phyloP scores from a whole-genome alignment of 1,139 yeast species.

The Meyerozyma elateridarum region DNA sequence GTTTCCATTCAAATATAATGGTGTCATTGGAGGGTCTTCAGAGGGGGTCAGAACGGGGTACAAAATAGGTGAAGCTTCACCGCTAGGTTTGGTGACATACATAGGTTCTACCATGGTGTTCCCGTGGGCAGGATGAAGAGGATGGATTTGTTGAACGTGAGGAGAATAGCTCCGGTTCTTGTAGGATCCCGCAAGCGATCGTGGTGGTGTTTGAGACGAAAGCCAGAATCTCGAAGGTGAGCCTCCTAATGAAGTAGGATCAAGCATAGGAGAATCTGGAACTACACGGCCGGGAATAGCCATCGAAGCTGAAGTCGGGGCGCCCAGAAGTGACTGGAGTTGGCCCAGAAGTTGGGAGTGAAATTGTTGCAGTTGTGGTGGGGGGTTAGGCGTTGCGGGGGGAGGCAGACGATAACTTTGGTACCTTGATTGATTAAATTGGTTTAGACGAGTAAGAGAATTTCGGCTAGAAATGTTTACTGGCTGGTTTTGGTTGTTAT shows the following conservation, averaged over 20 bases:
- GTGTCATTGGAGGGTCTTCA: slow-evolving; percentile 47
- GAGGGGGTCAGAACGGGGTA: slow-evolving; percentile 42
- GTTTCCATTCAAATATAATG: slow-evolving; percentile 31
- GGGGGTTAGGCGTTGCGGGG: slow-evolving; percentile 5
- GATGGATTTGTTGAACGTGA: slow-evolving; percentile 1
- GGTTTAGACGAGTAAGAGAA: slow-evolving; percentile 29
- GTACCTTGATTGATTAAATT: slow-evolving; percentile 28
- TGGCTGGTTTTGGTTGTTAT: slow-evolving; percentile 19
- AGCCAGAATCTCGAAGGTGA: slow-evolving; percentile 55
- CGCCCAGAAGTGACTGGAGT: slow-evolving; percentile 6
- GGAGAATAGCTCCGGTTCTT: slow-evolving; percentile 7
- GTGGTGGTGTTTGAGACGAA: slow-evolving; percentile 50
- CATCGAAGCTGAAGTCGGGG: slow-evolving; percentile 18
- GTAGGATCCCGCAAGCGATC: slow-evolving; percentile 22
- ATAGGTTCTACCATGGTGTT: slow-evolving; percentile 8
- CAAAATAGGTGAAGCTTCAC: slow-evolving; percentile 32
- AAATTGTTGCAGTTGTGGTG: slow-evolving; percentile 8
- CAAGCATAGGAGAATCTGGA: slow-evolving; percentile 51
- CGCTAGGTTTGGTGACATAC: slow-evolving; percentile 14
- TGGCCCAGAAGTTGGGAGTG: slow-evolving; percentile 9
- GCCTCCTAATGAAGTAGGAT: slow-evolving; percentile 49
- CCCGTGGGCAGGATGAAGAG: slow-evolving; percentile 6
- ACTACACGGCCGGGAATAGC: slow-evolving; percentile 22
- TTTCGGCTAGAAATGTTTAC: slow-evolving; percentile 17
- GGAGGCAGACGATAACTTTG: slow-evolving; percentile 29